Evolutionary conservation across 257 asterid genomes (phyloP).

Genomic region (Petunia axillaris): DNA sequence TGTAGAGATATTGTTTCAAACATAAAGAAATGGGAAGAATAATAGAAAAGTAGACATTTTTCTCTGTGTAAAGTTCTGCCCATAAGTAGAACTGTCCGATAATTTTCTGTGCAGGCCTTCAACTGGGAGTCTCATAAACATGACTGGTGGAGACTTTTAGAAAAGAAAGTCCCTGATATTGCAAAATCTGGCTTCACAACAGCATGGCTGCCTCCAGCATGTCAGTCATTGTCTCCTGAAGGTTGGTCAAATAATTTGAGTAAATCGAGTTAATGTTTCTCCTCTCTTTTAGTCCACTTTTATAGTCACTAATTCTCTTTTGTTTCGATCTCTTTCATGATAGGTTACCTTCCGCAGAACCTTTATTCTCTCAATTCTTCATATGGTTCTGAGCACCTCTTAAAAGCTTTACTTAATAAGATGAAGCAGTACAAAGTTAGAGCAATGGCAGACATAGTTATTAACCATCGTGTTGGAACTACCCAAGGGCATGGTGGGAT

Average conservation of each 20-base stretch:
- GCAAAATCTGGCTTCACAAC: constrained; percentile 90
- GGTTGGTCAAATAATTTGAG: constrained; percentile 44
- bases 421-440: constrained; percentile 86
- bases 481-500: constrained; percentile 80
- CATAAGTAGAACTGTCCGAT: constrained; percentile 3
- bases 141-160: constrained; percentile 91
- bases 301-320: constrained; percentile 22
- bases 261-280: constrained; percentile 2
- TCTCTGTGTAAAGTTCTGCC: not conserved
- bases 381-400: constrained; percentile 80
- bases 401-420: constrained; percentile 77
- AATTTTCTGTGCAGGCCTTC: constrained; percentile 68
- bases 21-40: not conserved
- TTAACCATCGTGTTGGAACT: constrained; percentile 95
- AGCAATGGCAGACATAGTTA: constrained; percentile 94
- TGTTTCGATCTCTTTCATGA: constrained; percentile 25
- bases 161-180: constrained; percentile 79
- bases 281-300: constrained; percentile 20
- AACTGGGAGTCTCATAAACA: constrained; percentile 96
- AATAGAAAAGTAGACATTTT: not conserved
- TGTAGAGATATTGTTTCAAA: not conserved
- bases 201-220: constrained; percentile 94
- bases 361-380: constrained; percentile 78
- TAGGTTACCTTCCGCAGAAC: constrained; percentile 96
- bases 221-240: constrained; percentile 79